Conservation (phyloP, 805 yeast species). For the Yarrowia deformans region DNA sequence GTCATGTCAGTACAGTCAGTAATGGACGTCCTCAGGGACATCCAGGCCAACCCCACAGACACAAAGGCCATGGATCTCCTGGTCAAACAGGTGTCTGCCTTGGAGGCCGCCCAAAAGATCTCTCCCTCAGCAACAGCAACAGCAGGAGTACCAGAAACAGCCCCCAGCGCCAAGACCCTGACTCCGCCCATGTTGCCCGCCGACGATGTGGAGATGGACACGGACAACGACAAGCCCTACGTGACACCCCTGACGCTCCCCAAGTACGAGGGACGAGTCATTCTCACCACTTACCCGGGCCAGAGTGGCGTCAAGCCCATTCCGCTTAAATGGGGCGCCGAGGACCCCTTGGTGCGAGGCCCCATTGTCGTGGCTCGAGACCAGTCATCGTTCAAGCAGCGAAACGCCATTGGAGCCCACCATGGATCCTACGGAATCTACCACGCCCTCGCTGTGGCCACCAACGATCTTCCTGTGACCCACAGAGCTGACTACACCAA, state of each 20-base stretch:
- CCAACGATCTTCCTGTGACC: slow-evolving; percentile 60
- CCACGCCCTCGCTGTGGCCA: slow-evolving; percentile 71
- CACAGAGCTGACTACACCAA: slow-evolving; percentile 68
- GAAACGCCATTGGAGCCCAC: slow-evolving; percentile 71
- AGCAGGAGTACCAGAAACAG: neutral
- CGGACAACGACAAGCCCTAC: slow-evolving; percentile 33
- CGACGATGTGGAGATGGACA: slow-evolving; percentile 28
- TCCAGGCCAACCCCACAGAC: slow-evolving; percentile 31
- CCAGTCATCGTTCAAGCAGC: slow-evolving; percentile 58
- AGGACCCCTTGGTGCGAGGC: slow-evolving; percentile 59
- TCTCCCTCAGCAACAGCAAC: neutral
- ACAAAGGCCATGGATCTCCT: slow-evolving; percentile 29
- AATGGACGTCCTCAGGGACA: slow-evolving; percentile 36
- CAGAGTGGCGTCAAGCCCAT: slow-evolving; percentile 61
- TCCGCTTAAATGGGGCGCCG: slow-evolving; percentile 61
- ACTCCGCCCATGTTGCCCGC: slow-evolving; percentile 30
- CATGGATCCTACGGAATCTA: slow-evolving; percentile 69
- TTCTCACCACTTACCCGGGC: slow-evolving; percentile 61
- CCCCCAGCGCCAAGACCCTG: slow-evolving; percentile 11
- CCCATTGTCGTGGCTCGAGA: slow-evolving; percentile 64
- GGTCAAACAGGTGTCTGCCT: slow-evolving; percentile 21
- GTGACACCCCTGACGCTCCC: slow-evolving; percentile 40
- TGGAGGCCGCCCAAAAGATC: slow-evolving; percentile 13
- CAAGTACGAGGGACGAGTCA: slow-evolving; percentile 50
- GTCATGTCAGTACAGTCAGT: slow-evolving; percentile 35